Conservation (phyloP, 2,329 filamentous ascomycete species). For the Fusarium heterosporum region DNA sequence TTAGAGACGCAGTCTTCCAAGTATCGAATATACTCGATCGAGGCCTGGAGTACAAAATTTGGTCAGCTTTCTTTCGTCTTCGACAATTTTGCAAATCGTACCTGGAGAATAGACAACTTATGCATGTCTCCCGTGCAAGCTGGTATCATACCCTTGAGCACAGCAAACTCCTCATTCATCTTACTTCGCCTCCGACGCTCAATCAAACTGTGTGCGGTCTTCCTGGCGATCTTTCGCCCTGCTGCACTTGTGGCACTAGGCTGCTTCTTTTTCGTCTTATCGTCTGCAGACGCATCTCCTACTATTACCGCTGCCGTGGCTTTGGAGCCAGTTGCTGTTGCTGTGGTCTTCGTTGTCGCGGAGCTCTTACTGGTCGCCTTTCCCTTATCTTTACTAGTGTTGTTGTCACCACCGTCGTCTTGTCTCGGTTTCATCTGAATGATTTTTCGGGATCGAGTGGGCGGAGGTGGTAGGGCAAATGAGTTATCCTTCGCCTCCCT, state of each 20-base stretch:
- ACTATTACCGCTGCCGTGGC: conserved; percentile 31
- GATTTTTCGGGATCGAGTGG: conserved; percentile 92
- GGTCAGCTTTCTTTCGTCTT: conserved; percentile 19
- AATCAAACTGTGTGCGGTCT: conserved; percentile 96
- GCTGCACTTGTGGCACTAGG: conserved; percentile 81
- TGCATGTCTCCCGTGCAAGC: conserved; percentile 98
- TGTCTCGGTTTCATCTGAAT: conserved; percentile 92
- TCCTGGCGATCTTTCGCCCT: conserved; percentile 93
- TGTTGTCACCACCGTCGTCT: conserved; percentile 49
- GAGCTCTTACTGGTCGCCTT: conserved; percentile 42
- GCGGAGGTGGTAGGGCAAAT: conserved; percentile 90
- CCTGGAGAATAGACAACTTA: conserved; percentile 94
- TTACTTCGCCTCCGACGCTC: conserved; percentile 90
- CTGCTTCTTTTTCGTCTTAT: conserved; percentile 77
- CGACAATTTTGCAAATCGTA: conserved; percentile 56
- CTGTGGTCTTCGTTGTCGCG: conserved; percentile 27
- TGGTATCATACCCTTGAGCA: conserved; percentile 94
- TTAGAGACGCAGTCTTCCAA: conserved; percentile 88
- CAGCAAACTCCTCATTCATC: conserved; percentile 98
- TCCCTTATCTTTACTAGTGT: conserved; percentile 42
- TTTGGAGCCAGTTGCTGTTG: conserved; percentile 37
- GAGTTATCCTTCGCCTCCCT: conserved; percentile 65
- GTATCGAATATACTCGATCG: conserved; percentile 96
- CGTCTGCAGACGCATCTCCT: conserved; percentile 38
- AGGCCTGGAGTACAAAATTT: conserved; percentile 69